These are phyloP conservation scores for Biancaea sappan DNA, from an alignment of 306 rosid species.

Conservation along the genomic window DNA sequence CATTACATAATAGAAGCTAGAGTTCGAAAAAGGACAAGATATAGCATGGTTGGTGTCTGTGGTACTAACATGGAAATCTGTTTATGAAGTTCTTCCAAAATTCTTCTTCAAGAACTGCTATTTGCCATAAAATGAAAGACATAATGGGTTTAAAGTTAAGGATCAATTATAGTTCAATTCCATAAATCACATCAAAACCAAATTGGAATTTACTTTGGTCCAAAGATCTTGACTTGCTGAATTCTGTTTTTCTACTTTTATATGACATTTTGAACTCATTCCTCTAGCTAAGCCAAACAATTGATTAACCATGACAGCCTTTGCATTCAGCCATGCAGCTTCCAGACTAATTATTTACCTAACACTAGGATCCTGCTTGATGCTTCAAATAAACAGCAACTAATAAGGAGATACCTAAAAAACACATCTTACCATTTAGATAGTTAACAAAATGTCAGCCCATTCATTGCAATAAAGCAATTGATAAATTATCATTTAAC, in stretches of 20 bases:
- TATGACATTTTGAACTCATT: neutral
- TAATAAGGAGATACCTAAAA: neutral
- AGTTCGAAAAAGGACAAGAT: neutral
- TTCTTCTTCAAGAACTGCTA: neutral
- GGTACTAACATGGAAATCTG: conserved; percentile 6
- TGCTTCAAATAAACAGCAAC: neutral
- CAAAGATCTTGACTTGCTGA: neutral
- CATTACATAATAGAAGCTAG: conserved; percentile 3
- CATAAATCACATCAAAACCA: neutral
- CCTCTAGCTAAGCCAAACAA: neutral
- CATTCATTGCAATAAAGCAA: neutral
- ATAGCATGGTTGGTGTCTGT: conserved; percentile 1
- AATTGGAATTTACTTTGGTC: neutral
- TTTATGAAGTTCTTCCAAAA: neutral
- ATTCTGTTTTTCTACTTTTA: neutral
- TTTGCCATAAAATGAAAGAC: neutral
- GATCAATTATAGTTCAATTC: neutral
- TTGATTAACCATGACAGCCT: neutral
- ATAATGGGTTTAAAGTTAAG: neutral
- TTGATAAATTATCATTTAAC: neutral
- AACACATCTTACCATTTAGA: neutral
- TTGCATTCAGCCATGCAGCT: neutral
- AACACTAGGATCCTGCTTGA: neutral
- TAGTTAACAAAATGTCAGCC: neutral
- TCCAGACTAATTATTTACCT: neutral